A percentile compares a stretch with the other conserved stretches of the same genome.
Conservation (phyloP, 371 early-diverging fungal species). For the Mortierella sp. region DNA sequence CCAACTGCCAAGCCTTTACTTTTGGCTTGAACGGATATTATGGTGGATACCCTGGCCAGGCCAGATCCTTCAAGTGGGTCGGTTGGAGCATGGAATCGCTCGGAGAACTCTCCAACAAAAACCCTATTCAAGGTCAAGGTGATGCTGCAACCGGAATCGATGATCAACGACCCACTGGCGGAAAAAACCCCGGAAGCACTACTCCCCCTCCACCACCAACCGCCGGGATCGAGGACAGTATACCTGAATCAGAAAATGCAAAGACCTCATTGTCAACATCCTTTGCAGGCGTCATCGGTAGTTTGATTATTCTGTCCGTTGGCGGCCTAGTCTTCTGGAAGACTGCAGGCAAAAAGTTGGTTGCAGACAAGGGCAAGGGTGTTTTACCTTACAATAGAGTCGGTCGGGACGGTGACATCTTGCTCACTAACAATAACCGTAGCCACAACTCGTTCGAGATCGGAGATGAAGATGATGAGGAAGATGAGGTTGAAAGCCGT, state of each 20-base stretch:
- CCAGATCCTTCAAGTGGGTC: constrained; percentile 47
- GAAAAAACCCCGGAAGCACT: constrained; percentile 15
- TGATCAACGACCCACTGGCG: constrained; percentile 11
- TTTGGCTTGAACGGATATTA: constrained; percentile 51
- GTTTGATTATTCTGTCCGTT: constrained; percentile 32
- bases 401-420: constrained; percentile 40
- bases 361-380: constrained; percentile 52
- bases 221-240: neutral
- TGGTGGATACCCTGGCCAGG: constrained; percentile 41
- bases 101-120: constrained; percentile 26
- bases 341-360: constrained; percentile 46
- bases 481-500: constrained; percentile 38
- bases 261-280: constrained; percentile 34
- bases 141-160: constrained; percentile 28
- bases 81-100: constrained; percentile 31
- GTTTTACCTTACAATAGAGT: constrained; percentile 52
- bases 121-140: constrained; percentile 34
- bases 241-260: neutral
- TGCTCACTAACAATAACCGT: constrained; percentile 36
- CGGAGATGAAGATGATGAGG: constrained; percentile 54
- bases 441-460: constrained; percentile 51
- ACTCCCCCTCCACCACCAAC: neutral
- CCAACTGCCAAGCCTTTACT: constrained; percentile 27
- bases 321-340: constrained; percentile 55
- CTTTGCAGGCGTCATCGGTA: constrained; percentile 51